Evolutionary conservation across 768 basidiomycete species (phyloP), one percentile per base, ranked within the genome.

Genomic region (Leccinum variicolor): DNA sequence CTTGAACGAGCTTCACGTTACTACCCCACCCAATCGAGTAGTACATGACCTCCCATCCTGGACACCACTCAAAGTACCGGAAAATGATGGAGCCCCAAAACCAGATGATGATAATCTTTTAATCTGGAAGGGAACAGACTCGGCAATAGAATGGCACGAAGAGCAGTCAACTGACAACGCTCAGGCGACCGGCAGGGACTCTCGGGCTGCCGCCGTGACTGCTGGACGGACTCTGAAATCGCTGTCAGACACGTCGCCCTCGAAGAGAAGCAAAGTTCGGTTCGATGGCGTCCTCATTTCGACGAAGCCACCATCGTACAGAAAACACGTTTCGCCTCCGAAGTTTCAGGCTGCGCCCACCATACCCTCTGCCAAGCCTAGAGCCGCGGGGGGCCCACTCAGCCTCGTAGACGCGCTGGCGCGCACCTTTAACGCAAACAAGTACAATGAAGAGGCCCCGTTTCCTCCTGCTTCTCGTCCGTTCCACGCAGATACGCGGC

Each of bases 381-480:
- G 41, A 43, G 10, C 11, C 19, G 41, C 11, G 6, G 19, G 41
- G 41, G 41, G n/a, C 19, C 41, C 11, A 17, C 43, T 63, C 17
- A 66, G 54, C 52, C 48, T 72, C 21, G 64, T 69, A 28, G 63
- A 66, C 29, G 70, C 68, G 31, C 51, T 70, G 15, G 43, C 62
- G 36, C 64, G 43, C 15, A 68, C 70, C 25, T 70, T 72, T 26
- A 21, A 63, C n/a, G 70, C 70, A 3, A 72, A 72, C 50, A 65
- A 23, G 29, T 26, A 67, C 10, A 15, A n/a, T 6, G 60, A 33
- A 33, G 33, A 66, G 1, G 21, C 6, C 0, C 15, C 17, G 9
- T 23, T 14, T 26, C 46, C 14, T 47, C 15, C 46, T 7, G 4
- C 15, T 26, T 3, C 43, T 3, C 53, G n/a, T 57, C 53, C 3